Evolutionary conservation across 495 filamentous ascomycete species (phyloP).

Genomic region (Tuber magnatum): DNA sequence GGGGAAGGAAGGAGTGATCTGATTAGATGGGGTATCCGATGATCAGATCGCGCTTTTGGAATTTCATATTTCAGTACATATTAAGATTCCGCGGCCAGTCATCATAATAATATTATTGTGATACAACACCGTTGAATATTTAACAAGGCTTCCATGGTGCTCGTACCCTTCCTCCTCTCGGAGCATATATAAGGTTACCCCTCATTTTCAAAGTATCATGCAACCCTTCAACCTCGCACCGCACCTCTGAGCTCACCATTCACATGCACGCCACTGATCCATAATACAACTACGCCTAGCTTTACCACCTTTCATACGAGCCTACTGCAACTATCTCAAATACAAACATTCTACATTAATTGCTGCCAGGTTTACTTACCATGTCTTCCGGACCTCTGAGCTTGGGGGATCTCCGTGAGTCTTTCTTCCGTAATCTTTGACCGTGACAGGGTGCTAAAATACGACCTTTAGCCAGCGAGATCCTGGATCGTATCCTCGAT

Average conservation of each 20-base stretch:
- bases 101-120: too few species aligned
- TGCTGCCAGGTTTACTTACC: not conserved
- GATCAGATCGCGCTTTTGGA: too few species aligned
- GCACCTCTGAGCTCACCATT: not conserved
- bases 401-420: slow-evolving; percentile 24
- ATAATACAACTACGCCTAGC: not conserved
- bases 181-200: not conserved
- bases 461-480: slow-evolving; percentile 15
- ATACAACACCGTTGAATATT: too few species aligned
- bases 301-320: not conserved
- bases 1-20: too few species aligned
- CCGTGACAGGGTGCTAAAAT: not conserved
- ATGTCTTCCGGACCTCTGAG: not conserved
- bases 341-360: not conserved
- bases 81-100: too few species aligned
- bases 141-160: not conserved
- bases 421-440: not conserved
- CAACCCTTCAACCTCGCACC: not conserved
- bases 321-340: not conserved
- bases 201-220: not conserved
- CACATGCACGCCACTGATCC: not conserved
- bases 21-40: too few species aligned
- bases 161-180: not conserved
- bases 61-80: too few species aligned
- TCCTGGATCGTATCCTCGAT: slow-evolving; percentile 28